Evolutionary conservation across 2,329 filamentous ascomycete genomes (phyloP), one percentile per base, ranked within the genome.

Genomic region (Trichoderma koningiopsis): DNA sequence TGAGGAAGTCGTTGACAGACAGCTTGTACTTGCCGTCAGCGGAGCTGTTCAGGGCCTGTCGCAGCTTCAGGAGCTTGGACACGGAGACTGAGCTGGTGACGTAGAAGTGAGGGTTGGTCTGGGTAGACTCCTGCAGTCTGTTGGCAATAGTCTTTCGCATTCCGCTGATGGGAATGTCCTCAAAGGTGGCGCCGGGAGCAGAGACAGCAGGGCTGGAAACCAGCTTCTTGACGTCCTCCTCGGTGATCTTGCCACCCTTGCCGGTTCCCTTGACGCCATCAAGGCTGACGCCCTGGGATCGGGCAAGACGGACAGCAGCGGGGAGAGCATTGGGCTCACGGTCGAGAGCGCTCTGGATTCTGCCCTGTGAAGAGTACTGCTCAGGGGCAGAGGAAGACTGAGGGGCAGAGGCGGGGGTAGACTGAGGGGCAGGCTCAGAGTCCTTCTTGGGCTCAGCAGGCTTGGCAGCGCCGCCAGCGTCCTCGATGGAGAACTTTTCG

Each of bases 141-240:
- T 84, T 89, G 81, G 96, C 96, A 81, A 99, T 99, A 74, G 92
- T 94, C 89, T 97, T 98, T 86, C 96, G 94, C 96, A 99, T 99
- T 80, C 92, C 91, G 77, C 87, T 91, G 75, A 94, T 88, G 72
- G 94, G 92, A 71, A 88, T 88, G 79, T 99, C 96, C 82, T 94
- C 90, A 83, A 92, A 98, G 70, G 87, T 83, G 71, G 93, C 86
- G 58, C 85, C 88, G 70, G 88, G 83, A 63, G 87, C 83, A 57
- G 84, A 82, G 60, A 86, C 82, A 65, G 84, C 82, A 35, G 83
- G 81, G 56, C 86, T 81, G 71, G 84, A 80, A 79, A 89, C 84
- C 79, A 88, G 91, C 85, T 97, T 97, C 85, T 97, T 95, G 77
- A 98, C 89, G 81, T 98, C 95, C 78, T 93, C 89, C 84, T 94